A percentile compares a stretch with the other conserved stretches of the same genome.
These are phyloP conservation scores for Metarhizium album DNA, from an alignment of 2,329 filamentous ascomycete species.

Conservation along the genomic window DNA sequence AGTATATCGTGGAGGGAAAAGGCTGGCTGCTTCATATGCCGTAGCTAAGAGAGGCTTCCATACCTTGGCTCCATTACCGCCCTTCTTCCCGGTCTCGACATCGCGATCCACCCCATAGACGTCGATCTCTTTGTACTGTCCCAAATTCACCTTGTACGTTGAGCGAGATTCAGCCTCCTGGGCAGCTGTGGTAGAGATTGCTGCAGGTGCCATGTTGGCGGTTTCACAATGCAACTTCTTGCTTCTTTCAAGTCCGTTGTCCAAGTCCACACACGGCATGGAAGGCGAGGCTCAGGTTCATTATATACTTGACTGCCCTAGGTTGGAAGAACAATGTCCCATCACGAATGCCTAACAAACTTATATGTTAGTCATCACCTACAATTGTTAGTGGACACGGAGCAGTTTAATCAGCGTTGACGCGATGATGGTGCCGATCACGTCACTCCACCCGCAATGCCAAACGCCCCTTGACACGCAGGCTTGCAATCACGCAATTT, in stretches of 20 bases:
- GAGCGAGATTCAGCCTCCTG: constrained; percentile 5
- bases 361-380: neutral
- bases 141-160: constrained; percentile 15
- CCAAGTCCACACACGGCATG: neutral
- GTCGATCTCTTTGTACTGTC: constrained; percentile 22
- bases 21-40: too few relatives aligned
- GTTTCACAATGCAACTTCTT: neutral
- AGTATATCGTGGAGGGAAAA: neutral
- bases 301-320: neutral
- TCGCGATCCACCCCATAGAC: constrained; percentile 15
- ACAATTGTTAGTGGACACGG: neutral
- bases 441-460: constrained; percentile 7
- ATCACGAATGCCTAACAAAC: too few relatives aligned
- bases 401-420: constrained; percentile 3
- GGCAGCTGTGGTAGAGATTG: constrained; percentile 8
- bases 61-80: constrained; percentile 18
- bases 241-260: neutral
- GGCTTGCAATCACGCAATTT: constrained; percentile 6
- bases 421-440: constrained; percentile 12
- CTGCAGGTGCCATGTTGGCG: constrained; percentile 14
- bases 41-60: neutral
- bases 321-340: too few relatives aligned
- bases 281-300: neutral
- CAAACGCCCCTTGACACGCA: neutral
- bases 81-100: constrained; percentile 18